Percentiles rank a stretch among this genome's conserved stretches.
Evolutionary conservation across 140 eudicot species (phyloP).

Genomic region (Stevia rebaudiana): DNA sequence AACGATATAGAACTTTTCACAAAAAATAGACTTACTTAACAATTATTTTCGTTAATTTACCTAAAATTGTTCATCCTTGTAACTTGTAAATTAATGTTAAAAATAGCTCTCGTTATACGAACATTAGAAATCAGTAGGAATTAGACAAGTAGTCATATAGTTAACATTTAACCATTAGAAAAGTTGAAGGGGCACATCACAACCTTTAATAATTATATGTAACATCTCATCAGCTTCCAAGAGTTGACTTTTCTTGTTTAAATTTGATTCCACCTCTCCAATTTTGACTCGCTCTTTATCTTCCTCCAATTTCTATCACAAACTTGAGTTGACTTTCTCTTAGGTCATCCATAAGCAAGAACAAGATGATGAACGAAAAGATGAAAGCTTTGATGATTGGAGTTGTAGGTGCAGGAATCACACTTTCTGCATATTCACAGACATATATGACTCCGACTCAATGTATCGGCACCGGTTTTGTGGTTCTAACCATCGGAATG

Average conservation of each 20-base stretch:
- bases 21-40: too few species aligned
- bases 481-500: slow-evolving; percentile 62
- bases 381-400: slow-evolving; percentile 65
- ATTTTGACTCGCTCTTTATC: slow-evolving; percentile 11
- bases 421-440: slow-evolving; percentile 84
- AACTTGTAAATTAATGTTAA: too few species aligned
- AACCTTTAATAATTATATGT: slow-evolving; percentile 8
- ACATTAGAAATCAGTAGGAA: too few species aligned
- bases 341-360: too few species aligned
- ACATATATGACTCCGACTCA: slow-evolving; percentile 52
- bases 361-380: slow-evolving; percentile 61
- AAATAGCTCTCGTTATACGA: too few species aligned
- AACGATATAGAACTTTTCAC: too few species aligned
- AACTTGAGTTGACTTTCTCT: slow-evolving; percentile 32
- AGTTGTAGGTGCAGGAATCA: slow-evolving; percentile 68
- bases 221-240: slow-evolving; percentile 23
- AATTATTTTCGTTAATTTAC: too few species aligned
- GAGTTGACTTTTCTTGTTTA: slow-evolving; percentile 35
- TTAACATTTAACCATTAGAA: slow-evolving; percentile 25
- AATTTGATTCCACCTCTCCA: slow-evolving; percentile 15
- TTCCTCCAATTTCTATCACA: slow-evolving; percentile 10
- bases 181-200: slow-evolving; percentile 29
- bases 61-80: too few species aligned
- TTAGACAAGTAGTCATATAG: neutral
- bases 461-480: slow-evolving; percentile 53